These are phyloP conservation scores for Brasenia schreberi DNA, from an alignment of 164 flowering plant genomes.

Conservation along the genomic window DNA sequence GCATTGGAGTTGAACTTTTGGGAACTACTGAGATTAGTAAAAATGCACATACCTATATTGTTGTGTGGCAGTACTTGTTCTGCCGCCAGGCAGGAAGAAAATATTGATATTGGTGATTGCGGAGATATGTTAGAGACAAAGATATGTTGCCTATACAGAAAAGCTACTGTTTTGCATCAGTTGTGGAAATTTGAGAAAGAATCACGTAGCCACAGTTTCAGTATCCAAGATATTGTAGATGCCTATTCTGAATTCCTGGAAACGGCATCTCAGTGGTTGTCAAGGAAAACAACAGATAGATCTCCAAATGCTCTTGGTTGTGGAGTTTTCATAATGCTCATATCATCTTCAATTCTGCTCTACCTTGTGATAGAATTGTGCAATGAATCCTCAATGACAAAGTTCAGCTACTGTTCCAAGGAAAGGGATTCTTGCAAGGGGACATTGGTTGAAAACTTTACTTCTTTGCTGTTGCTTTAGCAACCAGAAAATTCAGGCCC, in stretches of 20 bases:
- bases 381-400: background rate
- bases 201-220: constrained; percentile 15
- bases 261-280: constrained; percentile 71
- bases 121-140: constrained; percentile 25
- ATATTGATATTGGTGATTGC: constrained; percentile 14
- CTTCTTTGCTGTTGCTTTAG: no score
- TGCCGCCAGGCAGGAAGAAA: constrained; percentile 11
- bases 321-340: constrained; percentile 58
- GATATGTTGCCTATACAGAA: constrained; percentile 39
- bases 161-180: constrained; percentile 43
- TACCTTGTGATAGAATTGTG: constrained; percentile 21
- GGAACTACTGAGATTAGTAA: constrained; percentile 70
- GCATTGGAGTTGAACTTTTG: constrained; percentile 79
- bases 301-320: constrained; percentile 42
- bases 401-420: no score
- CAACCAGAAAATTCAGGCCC: no score
- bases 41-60: constrained; percentile 50
- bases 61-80: constrained; percentile 27
- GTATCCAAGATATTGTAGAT: constrained; percentile 18
- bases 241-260: constrained; percentile 58
- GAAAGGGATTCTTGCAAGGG: no score
- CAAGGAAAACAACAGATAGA: constrained; percentile 73
- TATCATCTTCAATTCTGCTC: constrained; percentile 43
- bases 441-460: no score
- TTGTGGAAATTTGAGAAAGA: constrained; percentile 39